Base-by-base conservation (phyloP, 2,329 filamentous ascomycete species). In the Samsoniella hepiali region DNA sequence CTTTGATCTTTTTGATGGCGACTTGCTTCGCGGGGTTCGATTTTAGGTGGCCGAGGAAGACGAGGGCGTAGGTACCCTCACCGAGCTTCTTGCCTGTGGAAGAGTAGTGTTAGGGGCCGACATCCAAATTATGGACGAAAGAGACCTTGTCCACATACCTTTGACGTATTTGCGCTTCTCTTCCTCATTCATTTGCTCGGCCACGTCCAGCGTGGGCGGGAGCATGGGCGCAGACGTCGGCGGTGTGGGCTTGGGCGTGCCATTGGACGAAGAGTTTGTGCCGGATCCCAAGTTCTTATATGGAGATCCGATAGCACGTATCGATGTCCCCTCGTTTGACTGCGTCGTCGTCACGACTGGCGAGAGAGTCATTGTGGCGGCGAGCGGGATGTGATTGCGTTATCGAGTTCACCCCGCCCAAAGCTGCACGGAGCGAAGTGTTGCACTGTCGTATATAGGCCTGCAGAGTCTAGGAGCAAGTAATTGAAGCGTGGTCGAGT, bases 61-160 rank as follows among this genome's bases (percentile, higher is more conserved):
- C 95, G 71, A 96, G 89, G 74, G 95, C 95, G 75, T 99, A 99
- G 67, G 95, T 98, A 80, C 95, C 95, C 77, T 96, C 92, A 75
- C 95, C 95, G 65, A 99, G 86, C 73, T 95, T 95, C 75, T 91
- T 93, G 72, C 91, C 91, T 92, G 68, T 55, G 60, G 11, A 22
- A 17, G 13, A 29, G n/a, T 31, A n/a, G 0, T 47, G 58, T 62
- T 27, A 65, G 47, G 40, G 40, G 57, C 9, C n/a, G 47, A 57
- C 3, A 6, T n/a, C n/a, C 2, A 47, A 47, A 27, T 47, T 22
- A 27, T 9, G 31, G 34, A 22, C 31, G 44, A 50, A 51, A 32
- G n/a, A 1, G 27, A 36, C 5, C 9, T 34, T 6, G 55, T 11
- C 13, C 4, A 10, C 74, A 38, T 73, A 89, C 90, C 91, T 80